These are phyloP conservation scores for Linderniella brevidens DNA, from an alignment of 257 asterid species.

Conservation along the genomic window DNA sequence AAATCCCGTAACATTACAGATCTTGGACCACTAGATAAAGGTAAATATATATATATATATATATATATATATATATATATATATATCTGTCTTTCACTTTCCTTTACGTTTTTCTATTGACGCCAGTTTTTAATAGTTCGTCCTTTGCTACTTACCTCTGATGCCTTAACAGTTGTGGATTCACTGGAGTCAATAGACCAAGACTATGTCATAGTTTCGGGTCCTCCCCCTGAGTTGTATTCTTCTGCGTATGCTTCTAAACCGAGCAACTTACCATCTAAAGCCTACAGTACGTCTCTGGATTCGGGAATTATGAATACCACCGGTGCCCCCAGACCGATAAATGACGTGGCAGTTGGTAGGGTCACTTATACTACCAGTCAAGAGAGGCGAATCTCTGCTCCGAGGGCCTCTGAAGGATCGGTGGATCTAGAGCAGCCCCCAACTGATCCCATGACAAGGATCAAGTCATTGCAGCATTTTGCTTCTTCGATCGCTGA, in stretches of 20 bases:
- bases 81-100: conserved; percentile 8
- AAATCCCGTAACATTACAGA: conserved; percentile 33
- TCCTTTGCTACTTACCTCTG: conserved; percentile 11
- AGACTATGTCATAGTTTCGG: conserved; percentile 84
- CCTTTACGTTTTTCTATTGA: no score
- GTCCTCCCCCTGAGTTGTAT: conserved; percentile 51
- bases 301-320: conserved; percentile 19
- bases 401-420: conserved; percentile 50
- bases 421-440: conserved; percentile 43
- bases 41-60: conserved; percentile 32
- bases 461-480: conserved; percentile 57
- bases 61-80: conserved; percentile 15
- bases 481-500: conserved; percentile 57
- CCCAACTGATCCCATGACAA: conserved; percentile 45
- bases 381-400: conserved; percentile 33
- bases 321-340: conserved; percentile 29
- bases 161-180: conserved; percentile 34
- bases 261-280: conserved; percentile 30
- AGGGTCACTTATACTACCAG: conserved; percentile 27
- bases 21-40: conserved; percentile 29
- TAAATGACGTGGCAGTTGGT: conserved; percentile 23
- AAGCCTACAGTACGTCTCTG: conserved; percentile 25
- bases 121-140: background rate
- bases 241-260: conserved; percentile 41
- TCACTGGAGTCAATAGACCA: conserved; percentile 69